Base-by-base conservation (phyloP, 1,139 yeast genomes). In the Suhomyces bribrorum region DNA sequence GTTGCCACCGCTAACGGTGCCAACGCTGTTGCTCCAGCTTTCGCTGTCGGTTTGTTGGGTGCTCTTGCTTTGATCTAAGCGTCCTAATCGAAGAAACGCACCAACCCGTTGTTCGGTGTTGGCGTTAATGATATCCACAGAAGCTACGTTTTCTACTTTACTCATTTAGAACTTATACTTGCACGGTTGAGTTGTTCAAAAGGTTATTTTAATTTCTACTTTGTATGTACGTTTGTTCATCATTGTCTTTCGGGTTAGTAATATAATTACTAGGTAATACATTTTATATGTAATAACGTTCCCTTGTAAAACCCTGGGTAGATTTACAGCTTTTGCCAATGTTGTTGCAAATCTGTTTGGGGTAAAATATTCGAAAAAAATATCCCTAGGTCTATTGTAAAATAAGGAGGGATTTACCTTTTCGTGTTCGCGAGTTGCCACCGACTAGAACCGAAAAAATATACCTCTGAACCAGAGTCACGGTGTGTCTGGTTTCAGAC, bases 21-120 rank as follows among this genome's bases (percentile, higher is more conserved):
- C 31, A 40, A 46, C 34, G 49, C 47, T 35, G 49, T 39, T 30
- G 41, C 38, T 25, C 50, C 52, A 39, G 52, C 45, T 34, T 32
- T 44, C 37, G 50, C 52, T 39, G 47, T 46, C 24, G 50, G 53
- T 40, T 34, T 51, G 34, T 40, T 48, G 32, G 53, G 54, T 43
- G 44, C 45, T 32, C 44, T 47, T 36, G 51, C 54, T 35, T 45
- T 45, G 43, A 43, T 44, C 37, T 47, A 48, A 46, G 37, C 33
- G 25, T 23, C 16, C 25, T 34, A 31, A 27, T 7, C 16, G 9
- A 14, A 12, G 14, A 12, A 28, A 15, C 31, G 31, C 14, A 16
- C 26, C 15, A 14, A 15, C 29, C 23, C 14, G 7, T 22, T 18
- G 18, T 20, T 5, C 23, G 31, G 26, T 29, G 24, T 14, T 29